Conservation (phyloP, 2,329 filamentous ascomycete species). For the Diaporthe longicolla region DNA sequence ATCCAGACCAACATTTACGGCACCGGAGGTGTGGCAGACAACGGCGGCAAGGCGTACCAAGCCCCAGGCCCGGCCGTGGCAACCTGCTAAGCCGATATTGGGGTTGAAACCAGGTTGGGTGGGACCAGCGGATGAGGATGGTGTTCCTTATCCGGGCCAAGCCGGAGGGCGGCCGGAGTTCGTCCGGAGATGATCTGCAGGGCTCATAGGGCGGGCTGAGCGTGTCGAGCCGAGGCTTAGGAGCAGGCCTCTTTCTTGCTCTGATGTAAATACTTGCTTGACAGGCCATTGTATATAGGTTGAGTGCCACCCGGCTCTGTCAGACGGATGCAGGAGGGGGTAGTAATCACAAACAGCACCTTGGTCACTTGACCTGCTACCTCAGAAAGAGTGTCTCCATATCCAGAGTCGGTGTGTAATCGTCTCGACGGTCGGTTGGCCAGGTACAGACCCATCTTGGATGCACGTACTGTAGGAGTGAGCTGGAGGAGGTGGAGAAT, state of each 20-base stretch:
- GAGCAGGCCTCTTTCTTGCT: background rate
- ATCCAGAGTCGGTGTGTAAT: conserved; percentile 32
- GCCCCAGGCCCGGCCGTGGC: conserved; percentile 55
- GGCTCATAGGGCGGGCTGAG: conserved; percentile 2
- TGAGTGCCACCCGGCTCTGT: conserved; percentile 9
- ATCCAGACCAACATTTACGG: conserved; percentile 65
- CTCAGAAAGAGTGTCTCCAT: background rate
- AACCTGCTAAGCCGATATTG: conserved; percentile 47
- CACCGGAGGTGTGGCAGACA: conserved; percentile 56
- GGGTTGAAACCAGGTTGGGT: background rate
- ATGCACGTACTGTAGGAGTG: conserved; percentile 7
- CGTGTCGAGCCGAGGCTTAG: conserved; percentile 7
- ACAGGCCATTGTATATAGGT: conserved; percentile 26
- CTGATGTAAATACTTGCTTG: conserved; percentile 12
- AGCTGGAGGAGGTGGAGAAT: conserved; percentile 25
- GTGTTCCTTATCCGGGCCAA: background rate
- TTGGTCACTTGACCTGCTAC: conserved; percentile 1
- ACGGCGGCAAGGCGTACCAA: conserved; percentile 56
- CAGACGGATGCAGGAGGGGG: background rate
- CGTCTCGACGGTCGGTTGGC: conserved; percentile 1
- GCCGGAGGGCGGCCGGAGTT: background rate
- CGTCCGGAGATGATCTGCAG: background rate
- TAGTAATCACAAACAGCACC: background rate
- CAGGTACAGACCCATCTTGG: background rate
- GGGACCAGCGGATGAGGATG: conserved; percentile 2